Conservation (phyloP, 371 early-diverging fungal genomes). For the Entomophthora muscae region DNA sequence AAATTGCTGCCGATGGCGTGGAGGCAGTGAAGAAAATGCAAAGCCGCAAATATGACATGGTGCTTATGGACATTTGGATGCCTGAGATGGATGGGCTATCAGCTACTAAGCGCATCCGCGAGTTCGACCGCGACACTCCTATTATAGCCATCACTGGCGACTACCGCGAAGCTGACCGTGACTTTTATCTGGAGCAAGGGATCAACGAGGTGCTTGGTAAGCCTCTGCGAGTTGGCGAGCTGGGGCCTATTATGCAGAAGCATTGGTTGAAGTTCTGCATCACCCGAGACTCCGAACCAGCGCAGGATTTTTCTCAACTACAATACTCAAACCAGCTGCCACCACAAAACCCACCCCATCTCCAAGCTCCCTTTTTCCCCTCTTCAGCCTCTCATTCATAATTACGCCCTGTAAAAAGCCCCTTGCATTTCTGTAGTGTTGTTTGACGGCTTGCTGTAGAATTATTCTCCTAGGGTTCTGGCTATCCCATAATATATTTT, state of each 20-base stretch:
- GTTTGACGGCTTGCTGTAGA: no score
- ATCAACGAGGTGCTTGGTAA: slow-evolving; percentile 71
- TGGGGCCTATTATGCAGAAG: slow-evolving; percentile 6
- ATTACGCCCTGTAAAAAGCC: background rate
- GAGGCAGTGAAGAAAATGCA: slow-evolving; percentile 47
- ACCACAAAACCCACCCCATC: background rate
- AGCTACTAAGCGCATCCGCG: slow-evolving; percentile 50
- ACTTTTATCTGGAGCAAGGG: slow-evolving; percentile 49
- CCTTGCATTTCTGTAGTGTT: no score
- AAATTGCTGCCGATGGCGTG: slow-evolving; percentile 52
- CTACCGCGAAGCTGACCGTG: slow-evolving; percentile 40
- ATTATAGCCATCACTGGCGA: slow-evolving; percentile 70
- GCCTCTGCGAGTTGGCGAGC: slow-evolving; percentile 26
- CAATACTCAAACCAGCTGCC: background rate
- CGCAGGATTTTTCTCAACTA: background rate
- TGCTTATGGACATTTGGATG: slow-evolving; percentile 66
- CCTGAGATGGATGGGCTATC: slow-evolving; percentile 47
- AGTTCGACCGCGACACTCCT: slow-evolving; percentile 48
- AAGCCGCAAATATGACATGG: slow-evolving; percentile 47
- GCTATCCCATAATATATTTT: no score
- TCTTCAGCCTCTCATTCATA: background rate
- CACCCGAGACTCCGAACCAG: background rate
- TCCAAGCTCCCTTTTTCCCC: background rate
- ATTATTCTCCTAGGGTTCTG: no score
- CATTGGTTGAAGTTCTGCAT: slow-evolving; percentile 8